Base-by-base conservation (phyloP, 495 filamentous ascomycete species). In the Penicillium mononematosum region DNA sequence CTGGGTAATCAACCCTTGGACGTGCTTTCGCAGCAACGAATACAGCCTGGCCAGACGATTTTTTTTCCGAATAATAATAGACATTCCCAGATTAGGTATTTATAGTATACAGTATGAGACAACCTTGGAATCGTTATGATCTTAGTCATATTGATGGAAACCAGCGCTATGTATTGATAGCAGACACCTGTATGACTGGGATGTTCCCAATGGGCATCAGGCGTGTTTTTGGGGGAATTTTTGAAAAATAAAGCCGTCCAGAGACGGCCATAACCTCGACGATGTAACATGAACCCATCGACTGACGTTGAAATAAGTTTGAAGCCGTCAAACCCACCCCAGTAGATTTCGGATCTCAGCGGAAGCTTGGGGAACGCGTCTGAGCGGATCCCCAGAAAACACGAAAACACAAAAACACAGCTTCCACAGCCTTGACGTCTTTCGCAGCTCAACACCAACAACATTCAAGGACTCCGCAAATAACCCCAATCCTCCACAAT, bases 401-500 rank as follows among this genome's bases (percentile, higher is more conserved):
- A 22, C 19, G 10, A 50, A 49, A 25, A 24, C 36, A 51, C 14
- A 1, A 44, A 5, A 53, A 17, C 34, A n/a, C 19, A 39, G 22
- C 50, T 22, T 24, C 4, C 50, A 52, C 29, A 29, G 27, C 31
- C 31, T 12, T 34, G 11, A 5, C 24, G 6, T 0, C 16, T 17
- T 39, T 39, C 5, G 36, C 19, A 50, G 14, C 11, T 24, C 47
- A 39, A 29, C 48, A 39, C 11, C 48, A 8, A 32, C 45, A 25
- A 29, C 10, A 14, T 22, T 29, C 43, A 1, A 19, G 5, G 8
- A 19, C 22, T 4, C 42, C 5, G 20, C 58, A 22, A 22, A 36
- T 17, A 22, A 44, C 3, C 10, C 3, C 19, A 44, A 47, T 24
- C 43, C n/a, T 27, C 25, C 54, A 69, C 7, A 22, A 69, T 69